Conservation (phyloP, 371 early-diverging fungal species). For the Mortierella sp. region DNA sequence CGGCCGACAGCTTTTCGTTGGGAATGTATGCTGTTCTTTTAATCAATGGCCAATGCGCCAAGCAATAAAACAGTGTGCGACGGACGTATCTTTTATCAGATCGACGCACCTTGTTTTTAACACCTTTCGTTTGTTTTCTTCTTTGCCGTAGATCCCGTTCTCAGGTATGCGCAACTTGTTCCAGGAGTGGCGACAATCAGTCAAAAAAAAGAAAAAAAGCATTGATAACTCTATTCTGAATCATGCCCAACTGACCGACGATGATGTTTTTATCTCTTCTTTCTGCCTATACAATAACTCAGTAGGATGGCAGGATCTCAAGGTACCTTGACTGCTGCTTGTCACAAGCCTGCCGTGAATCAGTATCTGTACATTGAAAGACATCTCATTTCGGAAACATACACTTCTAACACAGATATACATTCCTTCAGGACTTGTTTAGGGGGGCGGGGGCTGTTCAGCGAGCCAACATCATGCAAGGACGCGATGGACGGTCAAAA, state of each 20-base stretch:
- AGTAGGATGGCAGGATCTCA: slow-evolving; percentile 55
- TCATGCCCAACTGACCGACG: background rate
- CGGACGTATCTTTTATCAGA: background rate
- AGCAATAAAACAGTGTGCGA: background rate
- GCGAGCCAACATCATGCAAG: slow-evolving; percentile 58
- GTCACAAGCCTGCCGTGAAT: background rate
- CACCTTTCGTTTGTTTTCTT: background rate
- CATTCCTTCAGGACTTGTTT: slow-evolving; percentile 53
- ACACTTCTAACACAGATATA: background rate
- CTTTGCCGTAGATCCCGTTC: slow-evolving; percentile 25
- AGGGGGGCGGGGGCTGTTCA: slow-evolving; percentile 58
- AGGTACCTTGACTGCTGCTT: slow-evolving; percentile 14
- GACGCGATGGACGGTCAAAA: slow-evolving; percentile 66
- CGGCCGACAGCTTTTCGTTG: slow-evolving; percentile 49
- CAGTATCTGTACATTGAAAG: no score
- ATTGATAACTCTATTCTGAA: background rate
- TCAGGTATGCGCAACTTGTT: slow-evolving; percentile 20
- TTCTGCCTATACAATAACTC: background rate
- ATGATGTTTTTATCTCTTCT: background rate
- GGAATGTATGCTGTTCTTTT: slow-evolving; percentile 33
- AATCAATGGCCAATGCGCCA: background rate
- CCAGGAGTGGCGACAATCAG: background rate
- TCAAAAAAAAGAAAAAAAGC: background rate
- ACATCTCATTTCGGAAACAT: background rate
- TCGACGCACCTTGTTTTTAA: background rate